Evolutionary conservation across 208 protist species (phyloP), one percentile per base, ranked within the genome.

Genomic region (Plasmodiophora brassicae): DNA sequence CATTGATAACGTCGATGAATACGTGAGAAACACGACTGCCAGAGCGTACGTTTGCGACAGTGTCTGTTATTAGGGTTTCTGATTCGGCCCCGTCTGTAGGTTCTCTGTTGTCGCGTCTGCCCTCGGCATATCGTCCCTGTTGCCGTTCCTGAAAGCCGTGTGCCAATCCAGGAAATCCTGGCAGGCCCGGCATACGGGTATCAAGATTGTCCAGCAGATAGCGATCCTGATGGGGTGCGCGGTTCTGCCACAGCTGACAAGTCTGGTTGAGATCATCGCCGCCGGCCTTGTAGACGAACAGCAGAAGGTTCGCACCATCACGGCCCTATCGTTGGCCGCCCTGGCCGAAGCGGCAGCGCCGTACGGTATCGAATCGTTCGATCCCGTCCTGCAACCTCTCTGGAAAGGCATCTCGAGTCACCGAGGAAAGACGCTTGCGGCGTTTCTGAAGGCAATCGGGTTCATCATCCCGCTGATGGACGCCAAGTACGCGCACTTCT

Each of bases 401-500:
- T 97, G 96, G 92, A 95, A 97, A 57, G 97, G 98, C 91, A 95
- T 96, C 39, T 91, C 94, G 53, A 89, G 93, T 43, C 96, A 97
- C 32, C 94, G 96, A 45, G 97, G 97, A 83, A 99, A 97, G 91
- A 95, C 93, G 10, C 92, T 98, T 0, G 97, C 95, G 20, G 95
- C 97, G 0, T 99, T 98, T 92, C 92, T 99, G n/a, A 97, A 97
- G 89, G 97, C 98, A 25, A 98, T 99, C 90, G 98, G 98, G 53
- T 97, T 95, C 84, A 95, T 99, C 83, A 98, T 99, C 57, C 97
- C 98, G 44, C 94, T 99, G 39, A 99, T 99, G 98, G 96, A 98
- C 20, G 92, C 96, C 1, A 95, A 97, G 83, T 95, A 98, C 87
- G 98, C 98, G 10, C 93, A 94, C 46, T 95, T 95, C 84, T 98